Evolutionary conservation across 2,329 filamentous ascomycete genomes (phyloP).

Genomic region (Aspergillus floridensis): DNA sequence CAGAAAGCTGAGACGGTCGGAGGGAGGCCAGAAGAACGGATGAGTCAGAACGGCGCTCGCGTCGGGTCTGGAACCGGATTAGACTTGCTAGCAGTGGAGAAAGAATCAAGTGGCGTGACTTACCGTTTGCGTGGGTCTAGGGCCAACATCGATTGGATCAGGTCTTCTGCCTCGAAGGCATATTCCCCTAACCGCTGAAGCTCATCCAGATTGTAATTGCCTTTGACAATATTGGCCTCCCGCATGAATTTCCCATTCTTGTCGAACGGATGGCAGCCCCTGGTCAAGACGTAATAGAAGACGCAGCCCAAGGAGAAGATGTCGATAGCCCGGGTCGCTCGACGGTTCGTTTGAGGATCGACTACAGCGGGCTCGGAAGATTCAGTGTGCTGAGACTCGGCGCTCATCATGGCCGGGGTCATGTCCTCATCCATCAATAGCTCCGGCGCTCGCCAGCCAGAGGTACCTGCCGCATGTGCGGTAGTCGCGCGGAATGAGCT

Average conservation of each 20-base stretch:
- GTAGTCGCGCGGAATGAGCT: slow-evolving; percentile 94
- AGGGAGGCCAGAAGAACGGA: slow-evolving; percentile 93
- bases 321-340: slow-evolving; percentile 92
- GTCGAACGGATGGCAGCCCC: slow-evolving; percentile 88
- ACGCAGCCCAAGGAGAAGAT: slow-evolving; percentile 96
- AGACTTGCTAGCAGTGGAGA: slow-evolving; percentile 7
- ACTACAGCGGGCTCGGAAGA: slow-evolving; percentile 53
- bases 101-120: slow-evolving; percentile 16
- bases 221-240: slow-evolving; percentile 95
- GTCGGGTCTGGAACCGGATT: slow-evolving; percentile 52
- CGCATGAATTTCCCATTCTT: slow-evolving; percentile 92
- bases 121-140: slow-evolving; percentile 61
- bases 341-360: slow-evolving; percentile 60
- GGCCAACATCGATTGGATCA: slow-evolving; percentile 78
- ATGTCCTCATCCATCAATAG: slow-evolving; percentile 77
- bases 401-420: slow-evolving; percentile 36
- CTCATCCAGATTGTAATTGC: slow-evolving; percentile 68
- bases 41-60: slow-evolving; percentile 82
- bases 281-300: slow-evolving; percentile 98
- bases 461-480: slow-evolving; percentile 86
- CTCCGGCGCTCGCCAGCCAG: slow-evolving; percentile 95
- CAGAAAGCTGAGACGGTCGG: slow-evolving; percentile 87
- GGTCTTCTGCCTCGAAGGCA: slow-evolving; percentile 79
- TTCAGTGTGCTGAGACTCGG: slow-evolving; percentile 40
- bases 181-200: slow-evolving; percentile 78